Base-by-base conservation (phyloP, 345 rosid species). In the Zanthoxylum bungeanum region DNA sequence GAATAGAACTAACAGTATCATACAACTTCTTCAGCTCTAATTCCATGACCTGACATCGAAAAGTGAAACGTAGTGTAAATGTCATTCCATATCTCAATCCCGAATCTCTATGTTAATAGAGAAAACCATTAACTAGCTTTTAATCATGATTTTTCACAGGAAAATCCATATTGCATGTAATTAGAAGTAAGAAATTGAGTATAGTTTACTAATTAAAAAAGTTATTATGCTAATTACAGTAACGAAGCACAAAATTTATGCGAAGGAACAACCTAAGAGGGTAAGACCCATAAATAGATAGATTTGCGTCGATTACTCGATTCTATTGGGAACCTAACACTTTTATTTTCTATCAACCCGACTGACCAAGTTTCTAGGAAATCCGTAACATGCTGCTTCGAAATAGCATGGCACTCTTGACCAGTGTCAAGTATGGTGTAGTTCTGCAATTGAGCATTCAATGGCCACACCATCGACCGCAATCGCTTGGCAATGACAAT, bases 21-120 rank as follows among this genome's bases (percentile, higher is more conserved):
- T 79, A 59, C 77, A 92, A 51, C 82, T 80, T 90, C 88, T 88
- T 89, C 79, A 95, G 82, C 84, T 92, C 97, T 31, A 88, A 57
- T 75, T 91, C 96, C 93, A 95, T 89, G 14, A 47, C 78, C 99
- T 95, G 84, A 31, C 21, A 75, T 79, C 22, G 64, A 69, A 60
- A 82, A 9, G 39, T 6, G 0, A 33, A 50, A 19, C 34, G 34
- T 28, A 28, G 44, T 24, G 10, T 47, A 59, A 76, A 33, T 36
- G 59, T 52, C 36, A 42, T 65, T 27, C 44, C 42, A 27, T 61
- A 46, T 39, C 40, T 42, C 52, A 16, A 31, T 64, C 44, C 24
- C n/a, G 44, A 28, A 67, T 30, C 27, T 28, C 25, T 46, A 46
- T 9, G 19, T n/a, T 62, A 40, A 24, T 8, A 25, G 2, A 9